Evolutionary conservation across 495 filamentous ascomycete species (phyloP).

Genomic region (Podospora tetraspora): DNA sequence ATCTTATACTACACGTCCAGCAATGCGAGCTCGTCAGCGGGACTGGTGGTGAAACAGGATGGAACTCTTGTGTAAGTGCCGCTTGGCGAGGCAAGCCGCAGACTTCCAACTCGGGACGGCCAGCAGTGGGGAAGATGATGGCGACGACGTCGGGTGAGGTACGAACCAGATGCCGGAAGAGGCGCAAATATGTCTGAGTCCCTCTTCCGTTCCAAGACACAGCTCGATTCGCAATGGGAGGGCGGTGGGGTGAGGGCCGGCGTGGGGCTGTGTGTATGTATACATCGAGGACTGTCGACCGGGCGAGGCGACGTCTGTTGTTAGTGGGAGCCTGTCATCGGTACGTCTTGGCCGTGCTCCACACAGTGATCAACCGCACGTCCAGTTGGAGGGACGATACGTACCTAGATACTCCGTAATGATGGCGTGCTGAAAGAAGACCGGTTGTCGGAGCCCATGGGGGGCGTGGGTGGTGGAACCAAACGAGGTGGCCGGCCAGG

Average conservation of each 20-base stretch:
- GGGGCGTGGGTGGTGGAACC: constrained; percentile 16
- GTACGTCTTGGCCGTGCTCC: constrained; percentile 20
- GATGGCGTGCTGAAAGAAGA: constrained; percentile 11
- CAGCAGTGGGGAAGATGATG: constrained; percentile 3
- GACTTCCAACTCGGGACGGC: constrained; percentile 10
- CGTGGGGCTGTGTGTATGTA: constrained; percentile 18
- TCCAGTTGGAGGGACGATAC: constrained; percentile 20
- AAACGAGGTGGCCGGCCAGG: constrained; percentile 7
- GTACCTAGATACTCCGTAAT: constrained; percentile 22
- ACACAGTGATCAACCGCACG: constrained; percentile 20
- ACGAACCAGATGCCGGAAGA: constrained; percentile 12
- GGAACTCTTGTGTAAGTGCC: constrained; percentile 9
- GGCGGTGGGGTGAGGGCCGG: constrained; percentile 11
- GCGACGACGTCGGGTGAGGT: constrained; percentile 7
- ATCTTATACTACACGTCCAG: constrained; percentile 21
- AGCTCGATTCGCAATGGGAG: constrained; percentile 12
- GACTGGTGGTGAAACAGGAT: constrained; percentile 4
- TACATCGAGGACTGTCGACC: constrained; percentile 24
- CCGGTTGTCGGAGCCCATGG: constrained; percentile 17
- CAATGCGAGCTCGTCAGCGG: constrained; percentile 2
- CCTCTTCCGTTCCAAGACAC: constrained; percentile 17
- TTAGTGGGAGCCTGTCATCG: constrained; percentile 23
- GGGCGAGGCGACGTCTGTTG: constrained; percentile 14
- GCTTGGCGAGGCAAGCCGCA: constrained; percentile 5
- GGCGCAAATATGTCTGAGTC: constrained; percentile 13